Base-by-base conservation (phyloP, 2,329 filamentous ascomycete species). In the Thelonectria rubi region DNA sequence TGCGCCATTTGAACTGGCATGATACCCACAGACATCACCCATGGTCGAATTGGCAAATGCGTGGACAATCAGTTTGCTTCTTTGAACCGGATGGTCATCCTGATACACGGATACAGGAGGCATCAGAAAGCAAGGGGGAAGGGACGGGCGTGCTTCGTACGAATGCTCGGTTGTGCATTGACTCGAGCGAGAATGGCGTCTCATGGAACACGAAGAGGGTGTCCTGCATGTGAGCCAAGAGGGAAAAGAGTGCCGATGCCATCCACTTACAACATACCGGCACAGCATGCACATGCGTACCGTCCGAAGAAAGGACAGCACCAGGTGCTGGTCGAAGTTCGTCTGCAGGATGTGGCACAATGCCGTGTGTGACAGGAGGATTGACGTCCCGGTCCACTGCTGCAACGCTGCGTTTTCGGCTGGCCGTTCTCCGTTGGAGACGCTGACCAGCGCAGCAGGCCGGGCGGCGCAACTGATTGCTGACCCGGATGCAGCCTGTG, bases 201-300 rank as follows among this genome's bases (percentile, higher is more conserved):
- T 60, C 51, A 55, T 60, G 51, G 53, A 49, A 46, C 47, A 32
- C 39, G 32, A 61, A 53, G 52, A 59, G 51, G 60, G 56, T 51
- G 58, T 21, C 43, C 56, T 66, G 65, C 65, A 71, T 47, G 62
- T 49, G 62, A 65, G 67, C 65, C 47, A 71, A 68, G 66, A 62
- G 40, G 60, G 68, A 69, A 69, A 70, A 62, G 63, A 70, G 50
- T 62, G 58, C 49, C 53, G 59, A 64, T 70, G 63, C 64, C 58
- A 51, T 66, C 58, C 64, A 63, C 69, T 64, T 62, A 65, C 62
- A 14, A 63, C 69, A 65, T 63, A 65, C 64, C 24, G 24, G 24
- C 24, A 24, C 24, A 24, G 24, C 24, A 24, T 24, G 24, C 7
- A 24, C 7, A 24, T 7, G 7, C 24, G 24, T 24, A 24, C 24